Evolutionary conservation across 2,329 filamentous ascomycete genomes (phyloP), one percentile per base, ranked within the genome.

Genomic region (Lecanicillium sp.): DNA sequence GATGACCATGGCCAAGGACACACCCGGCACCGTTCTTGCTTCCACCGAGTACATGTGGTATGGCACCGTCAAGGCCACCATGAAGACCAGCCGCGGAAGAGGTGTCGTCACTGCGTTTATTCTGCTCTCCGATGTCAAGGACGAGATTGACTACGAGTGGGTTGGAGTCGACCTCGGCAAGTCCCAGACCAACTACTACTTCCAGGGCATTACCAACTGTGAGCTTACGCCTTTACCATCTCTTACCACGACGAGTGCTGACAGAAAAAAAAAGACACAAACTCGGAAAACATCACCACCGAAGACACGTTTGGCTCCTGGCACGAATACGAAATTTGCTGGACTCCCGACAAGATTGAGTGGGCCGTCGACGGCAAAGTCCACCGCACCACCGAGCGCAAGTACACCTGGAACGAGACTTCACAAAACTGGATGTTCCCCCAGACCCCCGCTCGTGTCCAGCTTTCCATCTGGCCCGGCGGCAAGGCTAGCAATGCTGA

Each of bases 41-140:
- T 76, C 79, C 7, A 91, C 89, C 50, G 76, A 81, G 56, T 97
- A 96, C 69, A 84, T 98, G 69, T 97, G 93, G 93, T 98, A 97
- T 67, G 93, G 93, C 62, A 95, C 87, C 67, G 84, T 95, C 60
- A 86, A 85, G 65, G 89, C 88, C 47, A 86, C 73, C 49, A 74
- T 97, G 66, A 93, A 89, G 75, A 91, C 90, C 0, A 86, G 84
- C 55, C 83, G 87, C 60, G 90, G 90, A 50, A 71, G 75, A 38
- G 93, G 93, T 75, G 93, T 98, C 19, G 86, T 98, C n/a, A 94
- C 90, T 2, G 91, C 90, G 24, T 98, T 98, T 64, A 98, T 98
- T 65, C 74, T 97, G 62, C 81, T 96, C 67, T 90, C 87, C 29
- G 91, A 97, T 61, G 86, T 94, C 61, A 95, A 96, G 76, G 93